Percentiles rank a stretch among this genome's conserved stretches.
These are phyloP conservation scores for Calonectria henricotiae DNA, from an alignment of 2,329 filamentous ascomycete species.

Conservation along the genomic window DNA sequence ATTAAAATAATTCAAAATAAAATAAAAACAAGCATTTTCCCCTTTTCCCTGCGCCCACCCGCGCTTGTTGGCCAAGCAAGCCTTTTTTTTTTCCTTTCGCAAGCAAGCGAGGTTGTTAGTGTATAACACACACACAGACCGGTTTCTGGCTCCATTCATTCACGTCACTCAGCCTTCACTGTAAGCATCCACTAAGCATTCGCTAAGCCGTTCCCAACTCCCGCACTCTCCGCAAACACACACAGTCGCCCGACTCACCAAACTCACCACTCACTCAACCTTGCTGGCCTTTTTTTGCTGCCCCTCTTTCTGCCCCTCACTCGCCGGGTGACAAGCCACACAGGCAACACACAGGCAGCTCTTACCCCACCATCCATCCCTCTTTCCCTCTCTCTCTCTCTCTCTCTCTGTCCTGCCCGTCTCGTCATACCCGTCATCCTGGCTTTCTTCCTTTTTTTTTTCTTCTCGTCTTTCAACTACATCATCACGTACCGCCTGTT, in stretches of 20 bases:
- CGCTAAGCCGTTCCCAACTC: conserved; percentile 1
- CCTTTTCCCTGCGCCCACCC: too few species aligned
- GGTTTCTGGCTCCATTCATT: too few species aligned
- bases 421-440: too few species aligned
- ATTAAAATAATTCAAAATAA: too few species aligned
- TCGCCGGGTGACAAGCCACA: conserved; percentile 15
- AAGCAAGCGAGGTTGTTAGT: too few species aligned
- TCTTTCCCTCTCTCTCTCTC: conserved; percentile 44
- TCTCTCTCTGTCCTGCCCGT: neutral
- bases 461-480: neutral
- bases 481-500: too few species aligned
- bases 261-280: too few species aligned
- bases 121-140: too few species aligned
- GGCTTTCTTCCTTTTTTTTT: neutral
- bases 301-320: conserved; percentile 2
- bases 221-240: neutral
- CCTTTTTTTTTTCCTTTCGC: too few species aligned
- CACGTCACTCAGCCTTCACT: neutral
- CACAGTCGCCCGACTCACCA: neutral
- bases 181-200: conserved; percentile 26
- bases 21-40: too few species aligned
- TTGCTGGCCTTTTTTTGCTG: neutral
- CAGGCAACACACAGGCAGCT: neutral
- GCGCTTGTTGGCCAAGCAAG: too few species aligned
- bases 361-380: conserved; percentile 28